Percentiles rank a stretch among this genome's conserved stretches.
Conservation (phyloP, 495 filamentous ascomycete genomes). For the Podospora didyma region DNA sequence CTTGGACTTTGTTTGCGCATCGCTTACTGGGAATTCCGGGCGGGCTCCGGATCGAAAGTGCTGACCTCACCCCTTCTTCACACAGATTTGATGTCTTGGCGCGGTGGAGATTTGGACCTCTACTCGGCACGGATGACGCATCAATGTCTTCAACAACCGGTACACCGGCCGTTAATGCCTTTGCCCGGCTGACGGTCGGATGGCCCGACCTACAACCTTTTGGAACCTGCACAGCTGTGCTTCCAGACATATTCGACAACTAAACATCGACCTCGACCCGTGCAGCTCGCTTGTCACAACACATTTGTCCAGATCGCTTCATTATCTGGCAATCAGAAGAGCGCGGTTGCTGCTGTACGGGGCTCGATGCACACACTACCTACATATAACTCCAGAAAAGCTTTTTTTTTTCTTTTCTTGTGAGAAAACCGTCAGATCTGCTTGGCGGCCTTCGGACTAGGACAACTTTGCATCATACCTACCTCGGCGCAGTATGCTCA, state of each 20-base stretch:
- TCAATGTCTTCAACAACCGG: not conserved
- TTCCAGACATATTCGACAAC: not conserved
- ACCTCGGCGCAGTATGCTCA: no score
- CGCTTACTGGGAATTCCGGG: not conserved
- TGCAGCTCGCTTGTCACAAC: no score
- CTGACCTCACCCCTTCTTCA: not conserved
- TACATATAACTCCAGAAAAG: not conserved
- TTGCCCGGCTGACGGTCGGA: constrained; percentile 17
- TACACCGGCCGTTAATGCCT: constrained; percentile 11
- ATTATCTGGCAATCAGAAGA: no score
- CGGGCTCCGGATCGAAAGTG: not conserved
- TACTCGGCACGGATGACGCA: not conserved
- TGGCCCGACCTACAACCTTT: not conserved
- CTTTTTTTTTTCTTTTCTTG: constrained; percentile 10
- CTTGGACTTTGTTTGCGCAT: not conserved
- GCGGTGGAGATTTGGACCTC: not conserved
- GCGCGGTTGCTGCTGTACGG: not conserved
- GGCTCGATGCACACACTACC: not conserved
- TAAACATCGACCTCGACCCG: not conserved
- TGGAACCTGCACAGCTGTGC: not conserved
- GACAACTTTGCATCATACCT: no score
- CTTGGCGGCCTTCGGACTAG: no score
- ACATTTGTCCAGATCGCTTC: no score
- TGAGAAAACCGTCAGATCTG: not conserved
- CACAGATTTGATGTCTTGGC: not conserved